Percentiles rank a stretch among this genome's conserved stretches.
Conservation (phyloP, 768 basidiomycete genomes). For the Sarcomyxa edulis region DNA sequence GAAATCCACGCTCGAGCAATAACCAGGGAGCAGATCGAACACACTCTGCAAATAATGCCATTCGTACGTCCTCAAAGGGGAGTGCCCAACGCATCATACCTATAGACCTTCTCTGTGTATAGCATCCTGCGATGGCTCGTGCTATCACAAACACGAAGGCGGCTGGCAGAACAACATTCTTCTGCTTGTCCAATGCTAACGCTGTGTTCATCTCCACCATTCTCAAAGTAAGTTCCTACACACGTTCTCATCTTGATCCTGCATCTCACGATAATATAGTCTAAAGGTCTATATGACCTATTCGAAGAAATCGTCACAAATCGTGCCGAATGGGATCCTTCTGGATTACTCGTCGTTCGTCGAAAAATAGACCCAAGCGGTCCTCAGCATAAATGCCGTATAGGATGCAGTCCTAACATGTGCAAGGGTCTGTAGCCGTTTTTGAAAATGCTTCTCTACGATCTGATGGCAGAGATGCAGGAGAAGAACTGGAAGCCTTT, state of each 20-base stretch:
- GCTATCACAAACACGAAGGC: constrained; percentile 77
- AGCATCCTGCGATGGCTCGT: constrained; percentile 98
- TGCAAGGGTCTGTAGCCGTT: constrained; percentile 70
- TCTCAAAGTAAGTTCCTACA: constrained; percentile 50
- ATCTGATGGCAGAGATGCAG: constrained; percentile 28
- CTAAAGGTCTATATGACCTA: constrained; percentile 64
- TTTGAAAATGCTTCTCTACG: neutral
- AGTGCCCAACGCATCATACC: neutral
- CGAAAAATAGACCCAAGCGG: constrained; percentile 72
- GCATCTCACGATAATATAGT: constrained; percentile 45
- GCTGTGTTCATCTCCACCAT: constrained; percentile 88
- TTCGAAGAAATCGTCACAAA: constrained; percentile 91
- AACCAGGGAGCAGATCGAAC: constrained; percentile 70
- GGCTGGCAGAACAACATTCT: constrained; percentile 62
- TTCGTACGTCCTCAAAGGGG: constrained; percentile 54
- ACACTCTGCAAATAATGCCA: constrained; percentile 76
- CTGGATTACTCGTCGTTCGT: constrained; percentile 68
- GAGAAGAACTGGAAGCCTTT: constrained; percentile 89
- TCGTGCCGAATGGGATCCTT: constrained; percentile 75
- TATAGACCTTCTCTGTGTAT: constrained; percentile 1
- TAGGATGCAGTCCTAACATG: constrained; percentile 96
- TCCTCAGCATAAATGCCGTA: constrained; percentile 75
- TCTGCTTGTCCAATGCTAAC: constrained; percentile 95
- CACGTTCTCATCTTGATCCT: neutral
- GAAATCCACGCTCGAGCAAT: constrained; percentile 69